Evolutionary conservation across 2,329 filamentous ascomycete species (phyloP).

Genomic region (Fusarium tuaranense): DNA sequence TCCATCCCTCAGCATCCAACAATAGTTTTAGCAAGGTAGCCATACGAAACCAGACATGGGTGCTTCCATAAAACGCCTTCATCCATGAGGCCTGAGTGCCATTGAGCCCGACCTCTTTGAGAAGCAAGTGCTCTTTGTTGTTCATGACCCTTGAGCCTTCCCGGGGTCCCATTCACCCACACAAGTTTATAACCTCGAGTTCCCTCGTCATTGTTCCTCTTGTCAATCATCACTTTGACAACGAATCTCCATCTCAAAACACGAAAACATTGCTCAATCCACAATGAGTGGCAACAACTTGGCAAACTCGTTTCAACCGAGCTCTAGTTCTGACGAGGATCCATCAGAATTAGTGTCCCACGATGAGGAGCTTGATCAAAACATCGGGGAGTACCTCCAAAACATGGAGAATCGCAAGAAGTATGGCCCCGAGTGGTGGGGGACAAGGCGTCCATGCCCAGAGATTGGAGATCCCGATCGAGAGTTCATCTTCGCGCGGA

Average conservation of each 20-base stretch:
- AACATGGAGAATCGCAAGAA: background rate
- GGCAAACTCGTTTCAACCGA: background rate
- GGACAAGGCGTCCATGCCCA: background rate
- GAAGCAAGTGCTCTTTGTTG: background rate
- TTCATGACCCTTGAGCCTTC: background rate
- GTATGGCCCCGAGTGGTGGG: slow-evolving; percentile 16
- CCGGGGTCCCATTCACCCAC: background rate
- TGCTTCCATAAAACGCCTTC: background rate
- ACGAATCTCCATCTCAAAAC: background rate
- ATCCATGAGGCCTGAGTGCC: background rate
- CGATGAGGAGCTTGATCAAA: background rate
- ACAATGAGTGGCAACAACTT: background rate
- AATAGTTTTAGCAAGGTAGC: background rate
- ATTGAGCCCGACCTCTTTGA: background rate
- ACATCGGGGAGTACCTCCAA: background rate
- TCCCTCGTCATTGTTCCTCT: background rate
- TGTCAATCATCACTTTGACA: background rate
- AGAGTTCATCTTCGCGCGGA: slow-evolving; percentile 14
- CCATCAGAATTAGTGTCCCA: background rate
- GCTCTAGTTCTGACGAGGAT: background rate
- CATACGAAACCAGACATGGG: background rate
- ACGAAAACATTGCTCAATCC: background rate
- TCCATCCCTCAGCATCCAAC: background rate
- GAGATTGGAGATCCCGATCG: slow-evolving; percentile 17
- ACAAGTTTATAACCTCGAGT: background rate